A percentile compares a stretch with the other conserved stretches of the same genome.
phyloP scores from a whole-genome alignment of 1,284 basidiomycete species.

The Sanghuangporus baumii region DNA sequence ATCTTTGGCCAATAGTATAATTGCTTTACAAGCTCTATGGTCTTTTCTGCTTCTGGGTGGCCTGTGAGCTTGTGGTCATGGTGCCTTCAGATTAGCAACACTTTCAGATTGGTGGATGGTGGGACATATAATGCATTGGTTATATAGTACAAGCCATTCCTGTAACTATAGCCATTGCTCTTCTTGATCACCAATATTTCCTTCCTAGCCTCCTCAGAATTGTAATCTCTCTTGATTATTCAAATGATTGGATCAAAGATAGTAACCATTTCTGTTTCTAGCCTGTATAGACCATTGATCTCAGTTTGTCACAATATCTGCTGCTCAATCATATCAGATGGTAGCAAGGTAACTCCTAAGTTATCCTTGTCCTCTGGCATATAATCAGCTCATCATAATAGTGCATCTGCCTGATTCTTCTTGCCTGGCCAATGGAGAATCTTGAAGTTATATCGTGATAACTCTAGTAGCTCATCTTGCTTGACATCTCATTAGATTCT shows the following conservation, averaged over 20 bases:
- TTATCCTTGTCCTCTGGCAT: not conserved
- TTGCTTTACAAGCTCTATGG: slow-evolving; percentile 20
- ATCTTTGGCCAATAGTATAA: slow-evolving; percentile 25
- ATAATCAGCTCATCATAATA: slow-evolving; percentile 24
- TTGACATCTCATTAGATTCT: slow-evolving; percentile 21
- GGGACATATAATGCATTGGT: slow-evolving; percentile 15
- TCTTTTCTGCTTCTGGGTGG: slow-evolving; percentile 24
- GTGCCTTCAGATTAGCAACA: not conserved
- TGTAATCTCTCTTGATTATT: not conserved
- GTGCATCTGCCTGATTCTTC: slow-evolving; percentile 25
- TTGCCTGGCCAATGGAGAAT: slow-evolving; percentile 26
- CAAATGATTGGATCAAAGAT: slow-evolving; percentile 22
- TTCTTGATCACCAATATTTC: slow-evolving; percentile 19
- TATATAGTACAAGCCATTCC: not conserved
- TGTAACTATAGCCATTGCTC: not conserved
- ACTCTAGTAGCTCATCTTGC: slow-evolving; percentile 26
- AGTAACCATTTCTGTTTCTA: not conserved
- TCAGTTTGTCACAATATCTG: not conserved
- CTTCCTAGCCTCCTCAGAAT: not conserved
- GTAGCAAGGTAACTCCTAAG: not conserved
- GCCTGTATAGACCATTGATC: not conserved
- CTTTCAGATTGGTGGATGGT: not conserved
- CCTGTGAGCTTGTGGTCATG: slow-evolving; percentile 11
- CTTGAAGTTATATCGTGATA: slow-evolving; percentile 24
- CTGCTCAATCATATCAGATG: not conserved